Evolutionary conservation across 148 eudicot genomes (phyloP).

Genomic region (Limonium bicolor): DNA sequence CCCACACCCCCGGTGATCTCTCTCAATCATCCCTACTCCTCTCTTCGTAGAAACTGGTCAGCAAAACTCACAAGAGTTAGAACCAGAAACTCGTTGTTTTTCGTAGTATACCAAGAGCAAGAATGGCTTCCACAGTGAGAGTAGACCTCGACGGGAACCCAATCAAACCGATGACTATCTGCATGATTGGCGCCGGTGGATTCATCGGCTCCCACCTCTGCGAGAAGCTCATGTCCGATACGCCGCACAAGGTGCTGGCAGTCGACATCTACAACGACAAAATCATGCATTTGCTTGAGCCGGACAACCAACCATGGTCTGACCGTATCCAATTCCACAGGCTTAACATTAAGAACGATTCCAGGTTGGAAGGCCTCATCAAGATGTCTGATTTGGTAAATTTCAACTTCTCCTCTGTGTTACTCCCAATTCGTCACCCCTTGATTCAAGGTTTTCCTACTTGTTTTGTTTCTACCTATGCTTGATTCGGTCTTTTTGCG

Average conservation of each 20-base stretch:
- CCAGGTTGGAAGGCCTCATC: constrained; percentile 92
- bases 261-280: constrained; percentile 91
- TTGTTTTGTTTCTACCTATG: no score
- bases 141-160: constrained; percentile 87
- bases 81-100: no score
- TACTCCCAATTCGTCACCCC: no score
- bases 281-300: constrained; percentile 89
- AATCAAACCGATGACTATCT: constrained; percentile 52
- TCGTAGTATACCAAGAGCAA: background rate
- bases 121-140: constrained; percentile 33
- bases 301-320: constrained; percentile 32
- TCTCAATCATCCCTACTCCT: no score
- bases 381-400: constrained; percentile 86
- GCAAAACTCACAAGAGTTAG: no score
- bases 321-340: constrained; percentile 84
- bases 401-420: no score
- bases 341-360: constrained; percentile 80
- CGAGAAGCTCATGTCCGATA: constrained; percentile 72
- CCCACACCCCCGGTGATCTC: no score
- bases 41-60: no score
- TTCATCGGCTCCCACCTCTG: constrained; percentile 98
- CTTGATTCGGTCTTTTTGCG: no score
- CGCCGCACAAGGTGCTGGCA: constrained; percentile 70
- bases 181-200: constrained; percentile 99
- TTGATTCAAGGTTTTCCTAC: no score